Base-by-base conservation (phyloP, 1,284 basidiomycete species). In the Marasmius oreades region DNA sequence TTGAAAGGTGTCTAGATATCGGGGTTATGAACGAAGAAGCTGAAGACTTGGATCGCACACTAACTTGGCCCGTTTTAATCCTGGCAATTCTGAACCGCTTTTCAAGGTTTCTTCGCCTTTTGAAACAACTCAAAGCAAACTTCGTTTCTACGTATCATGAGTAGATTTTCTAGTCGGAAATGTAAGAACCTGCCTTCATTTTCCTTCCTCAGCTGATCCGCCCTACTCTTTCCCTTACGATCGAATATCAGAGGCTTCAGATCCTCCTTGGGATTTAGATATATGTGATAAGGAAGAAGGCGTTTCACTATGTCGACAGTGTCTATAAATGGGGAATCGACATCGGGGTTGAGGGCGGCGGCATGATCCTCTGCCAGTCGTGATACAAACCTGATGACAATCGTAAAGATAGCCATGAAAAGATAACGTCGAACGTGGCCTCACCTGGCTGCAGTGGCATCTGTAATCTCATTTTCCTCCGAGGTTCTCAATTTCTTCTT, bases 251-350 rank as follows among this genome's bases (percentile, higher is more conserved):
- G 53, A 8, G 62, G 42, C 18, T 70, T 67, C 57, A 88, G 62
- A 63, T 91, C 90, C 44, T 85, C 82, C 55, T 70, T 70, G 0
- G 88, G 88, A 56, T 88, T 84, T 61, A 88, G 86, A 62, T 85
- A 90, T 52, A 92, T 70, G 66, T 92, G 89, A 66, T 88, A 92
- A 0, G 89, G 89, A 23, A 92, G 70, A 16, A 92, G 73, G 52
- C 88, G 78, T 16, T 78, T 76, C 22, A 90, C 73, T 1, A 76
- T 85, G 65, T 92, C 90, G 5, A 70, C 64, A 11, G 76, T 69
- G 64, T 88, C 81, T 20, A 63, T 58, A 62, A 92, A 92, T 1
- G 88, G 84, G 0, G 82, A 75, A 54, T 90, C 86, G 28, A 81
- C 74, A 62, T 90, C 84, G 26, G 89, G 88, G 56, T 81, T 75